Percentiles rank a stretch among this genome's conserved stretches.
phyloP scores from a whole-genome alignment of 2,329 filamentous ascomycete genomes.

The Neoscytalidium dimidiatum region DNA sequence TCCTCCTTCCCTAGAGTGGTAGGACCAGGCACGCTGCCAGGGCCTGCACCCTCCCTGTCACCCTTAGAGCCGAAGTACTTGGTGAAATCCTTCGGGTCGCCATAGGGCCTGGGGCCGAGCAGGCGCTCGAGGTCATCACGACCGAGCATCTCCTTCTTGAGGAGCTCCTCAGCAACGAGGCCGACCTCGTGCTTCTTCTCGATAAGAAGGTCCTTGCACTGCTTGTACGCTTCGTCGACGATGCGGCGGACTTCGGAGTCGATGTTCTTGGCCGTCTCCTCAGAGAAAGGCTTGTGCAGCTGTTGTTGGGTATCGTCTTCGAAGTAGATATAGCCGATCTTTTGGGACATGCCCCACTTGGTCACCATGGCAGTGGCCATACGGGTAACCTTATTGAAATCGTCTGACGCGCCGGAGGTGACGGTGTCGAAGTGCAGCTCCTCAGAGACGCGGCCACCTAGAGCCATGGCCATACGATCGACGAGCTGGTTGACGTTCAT shows the following conservation, averaged over 20 bases:
- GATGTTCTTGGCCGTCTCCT: constrained; percentile 89
- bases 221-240: constrained; percentile 87
- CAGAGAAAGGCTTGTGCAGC: constrained; percentile 92
- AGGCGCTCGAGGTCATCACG: constrained; percentile 91
- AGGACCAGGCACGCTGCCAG: neutral
- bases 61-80: constrained; percentile 74
- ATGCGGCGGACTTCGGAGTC: constrained; percentile 90
- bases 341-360: constrained; percentile 97
- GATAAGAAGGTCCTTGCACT: constrained; percentile 79
- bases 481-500: constrained; percentile 96
- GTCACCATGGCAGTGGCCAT: constrained; percentile 99
- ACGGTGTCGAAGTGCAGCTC: constrained; percentile 97
- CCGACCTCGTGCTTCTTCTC: constrained; percentile 89
- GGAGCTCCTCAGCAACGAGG: constrained; percentile 86
- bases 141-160: constrained; percentile 86
- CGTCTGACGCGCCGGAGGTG: constrained; percentile 90
- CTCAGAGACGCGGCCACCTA: constrained; percentile 92
- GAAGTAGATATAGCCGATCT: constrained; percentile 91
- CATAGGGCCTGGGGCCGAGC: constrained; percentile 80
- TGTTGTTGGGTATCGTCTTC: constrained; percentile 78
- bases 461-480: constrained; percentile 99
- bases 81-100: constrained; percentile 83
- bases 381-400: constrained; percentile 96
- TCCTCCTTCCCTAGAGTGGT: constrained; percentile 7
- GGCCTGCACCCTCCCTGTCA: constrained; percentile 26